These are phyloP conservation scores for Claviceps spartinae DNA, from an alignment of 2,329 filamentous ascomycete genomes.

Conservation along the genomic window DNA sequence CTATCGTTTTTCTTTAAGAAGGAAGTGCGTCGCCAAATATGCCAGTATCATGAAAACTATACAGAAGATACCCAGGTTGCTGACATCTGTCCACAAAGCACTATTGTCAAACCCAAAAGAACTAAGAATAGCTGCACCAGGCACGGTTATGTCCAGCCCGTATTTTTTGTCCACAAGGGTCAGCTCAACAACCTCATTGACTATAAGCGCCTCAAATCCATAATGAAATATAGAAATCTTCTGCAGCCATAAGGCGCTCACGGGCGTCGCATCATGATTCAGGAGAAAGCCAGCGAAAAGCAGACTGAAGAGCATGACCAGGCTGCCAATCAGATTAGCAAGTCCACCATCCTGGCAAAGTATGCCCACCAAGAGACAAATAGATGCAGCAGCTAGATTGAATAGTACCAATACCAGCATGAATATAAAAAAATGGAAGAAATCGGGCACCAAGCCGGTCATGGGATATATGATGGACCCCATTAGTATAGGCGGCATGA, in stretches of 20 bases:
- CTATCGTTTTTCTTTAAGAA: constrained; percentile 69
- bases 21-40: constrained; percentile 82
- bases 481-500: constrained; percentile 90
- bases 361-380: constrained; percentile 93
- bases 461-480: constrained; percentile 95
- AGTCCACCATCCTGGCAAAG: constrained; percentile 84
- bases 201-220: constrained; percentile 88
- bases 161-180: constrained; percentile 90
- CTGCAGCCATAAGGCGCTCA: constrained; percentile 79
- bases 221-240: constrained; percentile 95
- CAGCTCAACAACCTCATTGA: constrained; percentile 88
- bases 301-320: constrained; percentile 95
- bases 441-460: constrained; percentile 79
- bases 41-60: constrained; percentile 74
- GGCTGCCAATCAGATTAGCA: constrained; percentile 81
- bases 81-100: constrained; percentile 73
- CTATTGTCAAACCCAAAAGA: constrained; percentile 88
- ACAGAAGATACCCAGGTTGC: constrained; percentile 71
- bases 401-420: constrained; percentile 86
- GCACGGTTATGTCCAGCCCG: constrained; percentile 89
- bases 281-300: constrained; percentile 88
- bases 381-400: constrained; percentile 84
- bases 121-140: constrained; percentile 83
- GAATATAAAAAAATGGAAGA: constrained; percentile 78
- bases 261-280: constrained; percentile 86